Percentiles rank a stretch among this genome's conserved stretches.
phyloP scores from a whole-genome alignment of 371 early-diverging fungal species.

The Mucor racemosus region DNA sequence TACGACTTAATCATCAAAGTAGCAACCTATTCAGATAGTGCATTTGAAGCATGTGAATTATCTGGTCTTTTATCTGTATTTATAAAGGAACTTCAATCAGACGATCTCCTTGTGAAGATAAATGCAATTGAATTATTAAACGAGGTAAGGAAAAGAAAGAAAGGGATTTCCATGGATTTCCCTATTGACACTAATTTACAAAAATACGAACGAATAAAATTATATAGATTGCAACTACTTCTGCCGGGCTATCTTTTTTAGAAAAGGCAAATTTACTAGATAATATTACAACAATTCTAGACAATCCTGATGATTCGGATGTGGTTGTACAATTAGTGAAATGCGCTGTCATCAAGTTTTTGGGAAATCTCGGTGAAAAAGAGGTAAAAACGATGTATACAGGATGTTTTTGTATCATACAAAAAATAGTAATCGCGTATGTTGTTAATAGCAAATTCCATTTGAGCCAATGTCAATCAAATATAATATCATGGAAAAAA shows the following conservation, averaged over 20 bases:
- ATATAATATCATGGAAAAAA: slow-evolving; percentile 33
- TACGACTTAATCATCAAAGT: slow-evolving; percentile 52
- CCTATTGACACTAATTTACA: neutral
- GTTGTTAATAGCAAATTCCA: slow-evolving; percentile 26
- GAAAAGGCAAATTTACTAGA: slow-evolving; percentile 40
- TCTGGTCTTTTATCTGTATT: slow-evolving; percentile 40
- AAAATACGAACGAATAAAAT: neutral
- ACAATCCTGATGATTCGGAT: slow-evolving; percentile 35
- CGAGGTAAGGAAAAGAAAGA: slow-evolving; percentile 34
- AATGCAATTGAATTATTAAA: slow-evolving; percentile 57
- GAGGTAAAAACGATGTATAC: slow-evolving; percentile 11
- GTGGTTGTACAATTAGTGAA: slow-evolving; percentile 38
- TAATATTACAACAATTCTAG: slow-evolving; percentile 32
- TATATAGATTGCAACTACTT: slow-evolving; percentile 37
- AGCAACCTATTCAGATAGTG: slow-evolving; percentile 42
- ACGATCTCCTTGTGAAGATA: slow-evolving; percentile 48
- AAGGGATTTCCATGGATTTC: neutral
- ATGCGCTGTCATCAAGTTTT: slow-evolving; percentile 48
- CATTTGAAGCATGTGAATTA: slow-evolving; percentile 41
- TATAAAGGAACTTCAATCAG: slow-evolving; percentile 38
- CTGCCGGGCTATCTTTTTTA: slow-evolving; percentile 39
- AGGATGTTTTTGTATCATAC: neutral
- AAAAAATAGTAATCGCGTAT: too few species aligned
- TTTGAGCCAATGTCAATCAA: slow-evolving; percentile 33
- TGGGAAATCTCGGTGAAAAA: slow-evolving; percentile 46